These are phyloP conservation scores for Ambrosiella xylebori DNA, from an alignment of 2,329 filamentous ascomycete species.

Conservation along the genomic window DNA sequence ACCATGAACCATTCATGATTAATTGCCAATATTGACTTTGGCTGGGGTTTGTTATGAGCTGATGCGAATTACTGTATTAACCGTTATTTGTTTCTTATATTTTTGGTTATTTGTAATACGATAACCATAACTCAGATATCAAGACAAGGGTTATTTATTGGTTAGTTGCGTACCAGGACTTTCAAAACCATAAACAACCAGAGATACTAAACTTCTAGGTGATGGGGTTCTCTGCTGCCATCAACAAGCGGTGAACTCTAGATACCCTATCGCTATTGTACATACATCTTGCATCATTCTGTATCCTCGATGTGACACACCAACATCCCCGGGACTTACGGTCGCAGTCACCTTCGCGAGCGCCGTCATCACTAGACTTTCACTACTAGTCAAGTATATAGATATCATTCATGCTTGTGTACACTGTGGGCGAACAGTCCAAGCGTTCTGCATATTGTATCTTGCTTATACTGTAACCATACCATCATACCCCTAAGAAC, in stretches of 20 bases:
- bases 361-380: background rate
- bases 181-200: background rate
- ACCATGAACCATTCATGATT: background rate
- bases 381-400: background rate
- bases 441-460: constrained; percentile 1
- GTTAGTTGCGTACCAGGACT: no score
- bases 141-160: background rate
- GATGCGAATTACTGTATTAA: background rate
- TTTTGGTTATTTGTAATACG: no score
- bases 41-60: background rate
- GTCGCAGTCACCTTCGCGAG: background rate
- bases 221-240: background rate
- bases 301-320: background rate
- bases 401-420: background rate
- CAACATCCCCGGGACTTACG: background rate
- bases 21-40: background rate
- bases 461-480: background rate
- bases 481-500: background rate
- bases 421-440: background rate
- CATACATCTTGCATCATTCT: background rate
- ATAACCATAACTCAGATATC: background rate
- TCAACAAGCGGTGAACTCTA: background rate
- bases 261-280: background rate
- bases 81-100: background rate
- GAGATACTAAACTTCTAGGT: background rate